These are phyloP conservation scores for Cystobasidium pallidum DNA, from an alignment of 1,284 basidiomycete species.

Conservation along the genomic window DNA sequence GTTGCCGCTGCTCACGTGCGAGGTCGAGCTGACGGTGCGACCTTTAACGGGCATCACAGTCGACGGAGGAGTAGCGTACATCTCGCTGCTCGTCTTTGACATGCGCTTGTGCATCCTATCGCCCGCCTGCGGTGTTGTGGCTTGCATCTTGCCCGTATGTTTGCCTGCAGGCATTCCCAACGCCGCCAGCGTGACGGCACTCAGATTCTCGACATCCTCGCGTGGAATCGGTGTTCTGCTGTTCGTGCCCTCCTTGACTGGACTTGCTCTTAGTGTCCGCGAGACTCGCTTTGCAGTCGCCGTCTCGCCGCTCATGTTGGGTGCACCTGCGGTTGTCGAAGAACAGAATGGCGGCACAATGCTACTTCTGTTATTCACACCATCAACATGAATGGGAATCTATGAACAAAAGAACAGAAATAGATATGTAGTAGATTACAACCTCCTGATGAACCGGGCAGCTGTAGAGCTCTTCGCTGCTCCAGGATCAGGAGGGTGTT, in stretches of 20 bases:
- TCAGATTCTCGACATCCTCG: conserved; percentile 37
- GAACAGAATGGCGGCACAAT: neutral
- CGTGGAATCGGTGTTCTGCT: conserved; percentile 1
- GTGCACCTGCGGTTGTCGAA: neutral
- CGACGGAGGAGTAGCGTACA: conserved; percentile 12
- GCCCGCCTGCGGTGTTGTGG: conserved; percentile 9
- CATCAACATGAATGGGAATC: no score
- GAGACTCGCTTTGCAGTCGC: conserved; percentile 28
- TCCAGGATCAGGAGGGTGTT: no score
- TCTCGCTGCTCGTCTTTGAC: conserved; percentile 24
- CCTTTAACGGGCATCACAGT: conserved; percentile 18
- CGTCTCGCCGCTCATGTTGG: neutral
- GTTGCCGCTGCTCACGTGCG: conserved; percentile 10
- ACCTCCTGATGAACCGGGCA: no score
- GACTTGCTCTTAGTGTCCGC: conserved; percentile 28
- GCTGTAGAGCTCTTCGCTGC: no score
- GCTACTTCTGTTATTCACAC: neutral
- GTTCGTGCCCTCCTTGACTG: neutral
- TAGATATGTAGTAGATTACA: no score
- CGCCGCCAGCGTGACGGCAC: conserved; percentile 27
- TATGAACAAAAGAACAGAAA: no score
- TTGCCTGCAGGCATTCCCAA: conserved; percentile 20
- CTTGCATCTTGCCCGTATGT: conserved; percentile 9
- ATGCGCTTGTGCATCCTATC: conserved; percentile 9
- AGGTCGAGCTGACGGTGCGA: conserved; percentile 28